Base-by-base conservation (phyloP, 257 asterid species). In the Nicotiana knightiana region DNA sequence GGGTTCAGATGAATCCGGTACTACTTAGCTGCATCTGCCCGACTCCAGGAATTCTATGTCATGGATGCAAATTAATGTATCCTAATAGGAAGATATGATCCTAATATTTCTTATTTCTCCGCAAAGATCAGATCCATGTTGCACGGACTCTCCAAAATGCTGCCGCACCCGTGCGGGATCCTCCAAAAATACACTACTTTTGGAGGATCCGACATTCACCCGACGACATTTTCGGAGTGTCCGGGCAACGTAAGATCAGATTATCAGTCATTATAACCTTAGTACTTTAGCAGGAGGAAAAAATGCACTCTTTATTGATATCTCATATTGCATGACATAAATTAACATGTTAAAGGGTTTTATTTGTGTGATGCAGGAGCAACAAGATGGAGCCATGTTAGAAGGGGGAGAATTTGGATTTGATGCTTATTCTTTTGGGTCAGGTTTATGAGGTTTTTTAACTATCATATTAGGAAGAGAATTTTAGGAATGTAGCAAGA, bases 301-400 rank as follows among this genome's bases (percentile, higher is more conserved):
- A 2, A 32, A 32, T 32, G 33, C 33, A 32, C 33, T 32, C 33
- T 32, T 32, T 32, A 32, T 32, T 53, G 39, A 10, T 30, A 6
- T 32, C 48, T 32, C 35, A 15, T 30, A 32, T 21, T 32, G 39
- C 73, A 15, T 15, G 21, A 32, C 24, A 16, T 66, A 32, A 32
- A 35, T 24, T 0, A 71, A 12, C 37, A 3, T 46, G 21, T 3
- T 73, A 7, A 73, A 26, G 3, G 21, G 26, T 75, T 51, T 75
- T 51, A 39, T 71, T 85, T 78, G 71, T 81, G 75, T 65, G 66
- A 80, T 86, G 92, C 89, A 95, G 99, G 98, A 92, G 87, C 92
- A 85, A 55, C 92, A 85, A 55, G 93, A 89, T 66, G 96, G 86
- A 63, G 87, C 81, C 35, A 39, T 81, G 54, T 58, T 93, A 59